Conservation (phyloP, 805 yeast genomes). For the Candida bentonensis region DNA sequence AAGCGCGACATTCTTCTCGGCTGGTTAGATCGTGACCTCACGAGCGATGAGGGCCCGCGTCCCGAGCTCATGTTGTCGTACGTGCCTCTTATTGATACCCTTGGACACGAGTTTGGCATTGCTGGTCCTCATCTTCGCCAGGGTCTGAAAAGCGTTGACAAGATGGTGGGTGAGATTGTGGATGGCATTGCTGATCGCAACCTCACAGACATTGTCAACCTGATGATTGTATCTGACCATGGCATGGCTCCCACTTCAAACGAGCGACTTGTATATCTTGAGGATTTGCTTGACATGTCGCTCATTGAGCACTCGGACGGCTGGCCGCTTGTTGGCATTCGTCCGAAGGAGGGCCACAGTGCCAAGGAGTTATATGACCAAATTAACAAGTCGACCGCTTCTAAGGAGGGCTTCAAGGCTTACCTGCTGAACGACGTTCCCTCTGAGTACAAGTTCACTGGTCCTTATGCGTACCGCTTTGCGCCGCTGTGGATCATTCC, state of each 20-base stretch:
- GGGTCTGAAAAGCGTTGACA: constrained; percentile 52
- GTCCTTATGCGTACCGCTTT: constrained; percentile 40
- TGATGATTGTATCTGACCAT: constrained; percentile 75
- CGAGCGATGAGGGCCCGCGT: constrained; percentile 30
- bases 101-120: constrained; percentile 64
- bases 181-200: constrained; percentile 39
- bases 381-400: background rate
- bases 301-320: constrained; percentile 57
- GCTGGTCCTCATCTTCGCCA: constrained; percentile 40
- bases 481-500: constrained; percentile 86
- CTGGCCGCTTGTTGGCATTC: constrained; percentile 73
- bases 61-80: constrained; percentile 70
- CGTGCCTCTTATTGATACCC: constrained; percentile 70
- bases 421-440: constrained; percentile 43
- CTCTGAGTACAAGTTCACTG: constrained; percentile 34
- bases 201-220: constrained; percentile 50
- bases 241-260: constrained; percentile 85
- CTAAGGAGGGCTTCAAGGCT: constrained; percentile 19
- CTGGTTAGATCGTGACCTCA: constrained; percentile 45
- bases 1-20: constrained; percentile 45
- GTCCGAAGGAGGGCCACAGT: constrained; percentile 34
- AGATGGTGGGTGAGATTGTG: constrained; percentile 37
- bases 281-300: constrained; percentile 46
- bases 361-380: constrained; percentile 30
- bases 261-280: constrained; percentile 53